A percentile compares a stretch with the other conserved stretches of the same genome.
Conservation (phyloP, 169 alveolate species). For the Plasmodium knowlesi region DNA sequence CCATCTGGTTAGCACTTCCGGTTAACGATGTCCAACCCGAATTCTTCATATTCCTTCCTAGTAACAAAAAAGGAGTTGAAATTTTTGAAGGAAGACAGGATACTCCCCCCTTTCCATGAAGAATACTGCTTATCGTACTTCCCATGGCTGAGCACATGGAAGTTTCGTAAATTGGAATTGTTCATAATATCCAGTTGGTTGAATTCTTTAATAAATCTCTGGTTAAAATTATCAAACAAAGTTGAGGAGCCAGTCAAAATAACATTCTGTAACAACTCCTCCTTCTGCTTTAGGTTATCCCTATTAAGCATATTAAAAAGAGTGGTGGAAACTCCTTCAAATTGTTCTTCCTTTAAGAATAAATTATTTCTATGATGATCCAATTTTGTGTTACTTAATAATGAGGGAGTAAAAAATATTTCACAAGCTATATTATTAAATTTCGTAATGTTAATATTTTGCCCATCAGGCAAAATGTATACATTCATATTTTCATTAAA, state of each 20-base stretch:
- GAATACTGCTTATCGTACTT: slow-evolving; percentile 47
- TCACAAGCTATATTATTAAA: slow-evolving; percentile 58
- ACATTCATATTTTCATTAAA: slow-evolving; percentile 31
- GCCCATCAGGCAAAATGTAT: slow-evolving; percentile 69
- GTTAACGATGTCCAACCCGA: slow-evolving; percentile 38
- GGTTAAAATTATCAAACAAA: slow-evolving; percentile 27
- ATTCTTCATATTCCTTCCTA: slow-evolving; percentile 45
- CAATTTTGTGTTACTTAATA: slow-evolving; percentile 16
- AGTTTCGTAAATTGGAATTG: background rate
- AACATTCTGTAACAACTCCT: slow-evolving; percentile 16
- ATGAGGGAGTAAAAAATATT: slow-evolving; percentile 59
- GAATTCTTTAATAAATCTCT: slow-evolving; percentile 42
- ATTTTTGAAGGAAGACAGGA: slow-evolving; percentile 47
- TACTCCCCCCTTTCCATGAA: slow-evolving; percentile 70
- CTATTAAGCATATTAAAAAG: slow-evolving; percentile 45
- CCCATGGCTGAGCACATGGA: slow-evolving; percentile 24
- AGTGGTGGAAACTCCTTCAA: slow-evolving; percentile 17
- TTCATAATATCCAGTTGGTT: slow-evolving; percentile 1
- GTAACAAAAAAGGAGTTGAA: slow-evolving; percentile 70
- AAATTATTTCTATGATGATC: slow-evolving; percentile 2
- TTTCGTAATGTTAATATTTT: slow-evolving; percentile 50
- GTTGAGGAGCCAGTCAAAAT: slow-evolving; percentile 63
- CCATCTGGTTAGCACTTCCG: slow-evolving; percentile 5
- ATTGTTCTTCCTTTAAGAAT: slow-evolving; percentile 17
- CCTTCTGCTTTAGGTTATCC: background rate